phyloP scores from a whole-genome alignment of 257 asterid genomes.

The Coffea canephora region DNA sequence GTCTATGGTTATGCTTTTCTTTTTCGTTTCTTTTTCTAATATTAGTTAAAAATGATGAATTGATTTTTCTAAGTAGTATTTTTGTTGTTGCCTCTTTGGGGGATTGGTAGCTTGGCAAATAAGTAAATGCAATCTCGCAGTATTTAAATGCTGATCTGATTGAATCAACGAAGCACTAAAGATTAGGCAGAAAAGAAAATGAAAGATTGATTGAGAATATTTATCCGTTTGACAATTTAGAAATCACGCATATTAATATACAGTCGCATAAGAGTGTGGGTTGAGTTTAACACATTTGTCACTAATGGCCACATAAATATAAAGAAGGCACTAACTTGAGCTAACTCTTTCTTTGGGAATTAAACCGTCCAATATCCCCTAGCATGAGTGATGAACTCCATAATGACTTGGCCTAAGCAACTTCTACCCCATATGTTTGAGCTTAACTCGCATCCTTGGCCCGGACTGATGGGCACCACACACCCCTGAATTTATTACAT shows the following conservation, averaged over 20 bases:
- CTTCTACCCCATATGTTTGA: too few species aligned
- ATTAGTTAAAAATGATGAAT: constrained; percentile 4
- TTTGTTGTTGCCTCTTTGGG: too few species aligned
- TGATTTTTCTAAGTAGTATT: too few species aligned
- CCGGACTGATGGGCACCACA: too few species aligned
- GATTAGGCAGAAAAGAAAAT: neutral
- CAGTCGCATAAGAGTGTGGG: neutral
- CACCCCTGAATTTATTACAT: too few species aligned
- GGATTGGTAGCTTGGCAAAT: neutral
- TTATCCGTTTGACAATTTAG: neutral
- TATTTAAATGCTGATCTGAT: neutral
- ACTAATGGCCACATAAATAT: neutral
- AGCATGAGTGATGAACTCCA: too few species aligned
- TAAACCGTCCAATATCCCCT: too few species aligned
- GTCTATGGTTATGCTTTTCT: constrained; percentile 13
- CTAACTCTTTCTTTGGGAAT: too few species aligned
- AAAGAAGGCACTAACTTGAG: neutral
- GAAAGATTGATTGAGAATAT: neutral
- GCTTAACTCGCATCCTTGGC: too few species aligned
- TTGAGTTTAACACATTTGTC: neutral
- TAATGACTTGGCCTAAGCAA: neutral
- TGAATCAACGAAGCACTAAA: neutral
- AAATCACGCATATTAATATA: neutral
- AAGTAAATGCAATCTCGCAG: neutral
- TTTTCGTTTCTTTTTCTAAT: neutral